Percentiles rank a stretch among this genome's conserved stretches.
phyloP scores from a whole-genome alignment of 202 grass and related monocot genomes.

The Eragrostis tef region DNA sequence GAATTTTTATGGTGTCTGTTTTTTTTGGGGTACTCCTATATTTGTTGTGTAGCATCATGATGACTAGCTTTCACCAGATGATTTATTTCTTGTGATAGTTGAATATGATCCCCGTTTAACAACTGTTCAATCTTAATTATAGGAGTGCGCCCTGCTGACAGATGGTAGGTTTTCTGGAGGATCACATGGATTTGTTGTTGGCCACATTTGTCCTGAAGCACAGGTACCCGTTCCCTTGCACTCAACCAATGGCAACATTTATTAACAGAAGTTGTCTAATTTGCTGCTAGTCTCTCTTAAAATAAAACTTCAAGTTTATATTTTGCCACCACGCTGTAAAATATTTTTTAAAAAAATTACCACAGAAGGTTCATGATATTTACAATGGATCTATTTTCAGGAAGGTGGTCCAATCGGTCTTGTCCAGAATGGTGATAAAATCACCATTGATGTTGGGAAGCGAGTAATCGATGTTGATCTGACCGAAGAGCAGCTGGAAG shows the following conservation, averaged over 20 bases:
- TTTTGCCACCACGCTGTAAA: neutral
- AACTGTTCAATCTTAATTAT: constrained; percentile 28
- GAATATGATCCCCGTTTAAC: neutral
- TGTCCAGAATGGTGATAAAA: constrained; percentile 76
- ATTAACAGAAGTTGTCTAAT: neutral
- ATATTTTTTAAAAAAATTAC: constrained; percentile 18
- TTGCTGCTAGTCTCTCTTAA: constrained; percentile 22
- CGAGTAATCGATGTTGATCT: constrained; percentile 77
- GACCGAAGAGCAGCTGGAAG: constrained; percentile 62
- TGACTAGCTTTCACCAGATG: constrained; percentile 12
- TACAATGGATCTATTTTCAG: constrained; percentile 52
- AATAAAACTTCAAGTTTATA: neutral
- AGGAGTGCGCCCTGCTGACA: constrained; percentile 93
- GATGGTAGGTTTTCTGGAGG: constrained; percentile 99
- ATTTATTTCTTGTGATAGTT: neutral
- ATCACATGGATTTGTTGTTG: constrained; percentile 99
- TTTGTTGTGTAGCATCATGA: neutral
- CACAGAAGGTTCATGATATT: constrained; percentile 11
- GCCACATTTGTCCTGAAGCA: constrained; percentile 96
- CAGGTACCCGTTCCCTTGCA: constrained; percentile 57
- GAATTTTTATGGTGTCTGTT: neutral
- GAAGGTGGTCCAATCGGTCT: constrained; percentile 93
- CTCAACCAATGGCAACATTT: neutral
- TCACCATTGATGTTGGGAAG: constrained; percentile 78
- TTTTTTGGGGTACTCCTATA: neutral